Evolutionary conservation across 495 filamentous ascomycete species (phyloP), one percentile per base, ranked within the genome.

Genomic region (Chaetomidium leptoderma): DNA sequence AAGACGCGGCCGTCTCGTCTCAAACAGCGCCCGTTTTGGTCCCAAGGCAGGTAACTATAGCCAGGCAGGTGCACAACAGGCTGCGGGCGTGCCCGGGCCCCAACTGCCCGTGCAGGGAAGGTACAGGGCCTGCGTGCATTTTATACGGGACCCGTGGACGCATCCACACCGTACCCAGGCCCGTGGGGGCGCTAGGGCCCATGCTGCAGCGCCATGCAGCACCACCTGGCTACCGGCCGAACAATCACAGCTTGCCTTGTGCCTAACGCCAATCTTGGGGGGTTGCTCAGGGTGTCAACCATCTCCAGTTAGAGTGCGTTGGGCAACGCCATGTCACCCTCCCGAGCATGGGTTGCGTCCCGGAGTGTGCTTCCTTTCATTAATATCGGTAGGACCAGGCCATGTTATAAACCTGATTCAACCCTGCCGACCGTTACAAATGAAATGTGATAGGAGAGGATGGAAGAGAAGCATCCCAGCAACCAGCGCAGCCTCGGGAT

Each of bases 291-390:
- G n/a, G 51, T 32, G 37, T 33, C 51, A 13, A 43, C 39, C 24
- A 23, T 42, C 37, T 10, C 52, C 40, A 44, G 52, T 44, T 29
- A n/a, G 14, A 55, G 52, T 17, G 39, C 23, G 49, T 24, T 45
- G 53, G 49, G 53, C 46, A 48, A 54, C 42, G 59, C 59, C 54
- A 62, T 62, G 59, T 62, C 53, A 62, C 59, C 53, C 54, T 53
- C 59, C 35, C 21, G 45, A 21, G 26, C 59, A 57, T 48, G 59
- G 54, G 29, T 45, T 36, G 54, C 26, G 33, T 24, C 58, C 50
- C 13, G 13, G 51, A 52, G 52, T 55, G 36, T 49, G 58, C 51
- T 55, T 55, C 58, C 51, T 55, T 59, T 60, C 24, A 59, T 53
- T 48, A 32, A 32, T 24, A 21, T 21, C 26, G 32, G 27, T 23